These are phyloP conservation scores for Brettanomyces naardenensis DNA, from an alignment of 805 yeast genomes.

Conservation along the genomic window DNA sequence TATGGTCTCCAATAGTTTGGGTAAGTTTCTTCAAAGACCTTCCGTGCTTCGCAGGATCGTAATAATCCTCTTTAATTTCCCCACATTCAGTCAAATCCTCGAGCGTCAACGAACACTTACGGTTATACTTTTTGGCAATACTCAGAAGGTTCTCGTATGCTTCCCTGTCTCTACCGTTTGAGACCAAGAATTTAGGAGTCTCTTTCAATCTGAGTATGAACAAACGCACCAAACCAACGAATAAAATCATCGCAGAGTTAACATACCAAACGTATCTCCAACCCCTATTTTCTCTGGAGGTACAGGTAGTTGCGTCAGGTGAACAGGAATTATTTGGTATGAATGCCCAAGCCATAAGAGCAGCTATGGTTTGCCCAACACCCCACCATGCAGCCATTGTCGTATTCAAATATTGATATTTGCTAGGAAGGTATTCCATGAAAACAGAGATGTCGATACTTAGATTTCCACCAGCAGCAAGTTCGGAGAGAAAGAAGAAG, in stretches of 20 bases:
- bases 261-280: conserved; percentile 55
- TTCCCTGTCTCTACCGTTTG: conserved; percentile 43
- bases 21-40: conserved; percentile 21
- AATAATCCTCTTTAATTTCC: conserved; percentile 24
- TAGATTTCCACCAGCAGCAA: conserved; percentile 50
- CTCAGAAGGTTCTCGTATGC: conserved; percentile 35
- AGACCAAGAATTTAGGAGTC: conserved; percentile 47
- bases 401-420: conserved; percentile 43
- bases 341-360: conserved; percentile 47
- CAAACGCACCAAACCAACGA: conserved; percentile 40
- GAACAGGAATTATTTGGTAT: conserved; percentile 43
- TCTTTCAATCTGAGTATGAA: conserved; percentile 39
- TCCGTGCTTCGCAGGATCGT: conserved; percentile 12
- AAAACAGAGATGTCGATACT: conserved; percentile 47
- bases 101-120: conserved; percentile 32
- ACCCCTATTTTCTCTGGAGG: conserved; percentile 41
- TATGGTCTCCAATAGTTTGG: conserved; percentile 28
- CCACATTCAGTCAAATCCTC: conserved; percentile 41
- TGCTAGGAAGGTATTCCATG: conserved; percentile 44
- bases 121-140: conserved; percentile 39
- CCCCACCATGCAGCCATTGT: conserved; percentile 58
- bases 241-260: conserved; percentile 43
- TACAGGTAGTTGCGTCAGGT: conserved; percentile 33
- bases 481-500: conserved; percentile 35
- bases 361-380: conserved; percentile 49